Evolutionary conservation across 2,329 filamentous ascomycete genomes (phyloP).

Genomic region (Talaromyces sp.): DNA sequence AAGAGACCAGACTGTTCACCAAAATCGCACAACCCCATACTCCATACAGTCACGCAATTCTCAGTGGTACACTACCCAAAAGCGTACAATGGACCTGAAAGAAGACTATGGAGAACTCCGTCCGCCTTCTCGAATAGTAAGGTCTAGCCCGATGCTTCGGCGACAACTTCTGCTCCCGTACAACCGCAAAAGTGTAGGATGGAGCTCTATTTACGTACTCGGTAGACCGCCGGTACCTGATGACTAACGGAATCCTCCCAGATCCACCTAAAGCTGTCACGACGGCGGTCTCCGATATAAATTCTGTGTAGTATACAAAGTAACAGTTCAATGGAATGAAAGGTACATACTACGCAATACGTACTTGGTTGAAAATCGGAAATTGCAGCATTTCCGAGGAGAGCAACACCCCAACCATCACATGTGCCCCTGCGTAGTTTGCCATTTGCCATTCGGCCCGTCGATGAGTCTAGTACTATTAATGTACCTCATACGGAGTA

Average conservation of each 20-base stretch:
- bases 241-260: neutral
- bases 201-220: neutral
- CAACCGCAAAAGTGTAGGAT: neutral
- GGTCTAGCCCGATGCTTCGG: constrained; percentile 5
- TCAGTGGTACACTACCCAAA: neutral
- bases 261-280: neutral
- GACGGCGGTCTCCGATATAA: neutral
- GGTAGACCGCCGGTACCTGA: neutral
- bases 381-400: neutral
- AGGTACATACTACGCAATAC: neutral
- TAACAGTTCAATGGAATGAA: neutral
- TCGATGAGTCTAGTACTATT: neutral
- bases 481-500: too few species aligned
- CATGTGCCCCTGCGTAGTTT: neutral
- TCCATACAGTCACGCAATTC: neutral
- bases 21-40: neutral
- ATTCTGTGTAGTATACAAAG: too few species aligned
- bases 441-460: neutral
- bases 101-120: neutral
- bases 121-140: constrained; percentile 9
- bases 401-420: neutral
- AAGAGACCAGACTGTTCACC: neutral
- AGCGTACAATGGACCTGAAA: neutral
- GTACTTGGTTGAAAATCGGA: neutral
- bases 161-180: neutral